Percentiles rank a stretch among this genome's conserved stretches.
phyloP scores from a whole-genome alignment of 2,329 filamentous ascomycete genomes.

The Aulographum hederae region DNA sequence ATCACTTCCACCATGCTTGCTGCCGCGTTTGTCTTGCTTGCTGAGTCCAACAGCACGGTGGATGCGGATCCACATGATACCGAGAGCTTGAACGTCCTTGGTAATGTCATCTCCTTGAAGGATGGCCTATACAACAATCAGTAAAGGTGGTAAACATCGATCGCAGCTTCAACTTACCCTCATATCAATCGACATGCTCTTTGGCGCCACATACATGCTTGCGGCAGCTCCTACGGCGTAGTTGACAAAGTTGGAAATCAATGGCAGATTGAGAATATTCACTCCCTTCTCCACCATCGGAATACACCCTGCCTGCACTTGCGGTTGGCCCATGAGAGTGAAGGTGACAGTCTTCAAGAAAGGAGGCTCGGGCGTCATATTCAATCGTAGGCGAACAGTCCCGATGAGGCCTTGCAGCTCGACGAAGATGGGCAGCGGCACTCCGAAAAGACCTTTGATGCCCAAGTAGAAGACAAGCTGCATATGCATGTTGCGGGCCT shows the following conservation, averaged over 20 bases:
- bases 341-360: constrained; percentile 86
- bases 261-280: constrained; percentile 76
- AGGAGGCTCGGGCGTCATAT: constrained; percentile 77
- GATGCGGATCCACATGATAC: constrained; percentile 83
- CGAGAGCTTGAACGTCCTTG: constrained; percentile 73
- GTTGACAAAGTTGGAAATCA: constrained; percentile 95
- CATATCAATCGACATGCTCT: constrained; percentile 82
- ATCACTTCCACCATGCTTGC: constrained; percentile 72
- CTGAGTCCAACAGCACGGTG: constrained; percentile 74
- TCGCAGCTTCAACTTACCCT: too few relatives aligned
- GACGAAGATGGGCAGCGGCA: constrained; percentile 74
- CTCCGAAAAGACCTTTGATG: constrained; percentile 71
- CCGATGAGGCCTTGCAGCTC: constrained; percentile 83
- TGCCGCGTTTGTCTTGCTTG: constrained; percentile 76
- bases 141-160: too few relatives aligned
- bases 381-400: constrained; percentile 64
- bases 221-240: constrained; percentile 79
- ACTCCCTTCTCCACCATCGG: constrained; percentile 84
- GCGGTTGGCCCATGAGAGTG: constrained; percentile 84
- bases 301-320: constrained; percentile 74
- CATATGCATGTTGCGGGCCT: constrained; percentile 94
- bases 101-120: constrained; percentile 81
- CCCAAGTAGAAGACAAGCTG: constrained; percentile 88
- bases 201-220: constrained; percentile 84
- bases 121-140: too few relatives aligned